Evolutionary conservation across 2,329 filamentous ascomycete species (phyloP).

Genomic region (Aspergillus proliferans): DNA sequence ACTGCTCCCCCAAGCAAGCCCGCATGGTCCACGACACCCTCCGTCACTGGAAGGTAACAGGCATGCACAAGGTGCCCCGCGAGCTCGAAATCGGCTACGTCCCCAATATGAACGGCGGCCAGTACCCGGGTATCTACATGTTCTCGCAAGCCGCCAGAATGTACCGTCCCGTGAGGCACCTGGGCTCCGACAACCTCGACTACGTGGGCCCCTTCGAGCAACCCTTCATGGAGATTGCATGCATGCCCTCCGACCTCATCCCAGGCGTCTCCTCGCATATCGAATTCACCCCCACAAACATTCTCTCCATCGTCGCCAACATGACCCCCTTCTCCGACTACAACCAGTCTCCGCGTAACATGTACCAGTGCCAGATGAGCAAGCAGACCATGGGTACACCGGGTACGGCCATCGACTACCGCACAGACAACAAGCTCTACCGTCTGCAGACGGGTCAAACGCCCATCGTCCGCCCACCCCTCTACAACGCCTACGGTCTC

Average conservation of each 20-base stretch:
- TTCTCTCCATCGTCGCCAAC: constrained; percentile 93
- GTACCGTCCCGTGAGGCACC: constrained; percentile 86
- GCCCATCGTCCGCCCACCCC: constrained; percentile 80
- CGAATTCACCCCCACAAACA: constrained; percentile 90
- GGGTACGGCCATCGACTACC: constrained; percentile 72
- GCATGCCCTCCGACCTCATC: constrained; percentile 76
- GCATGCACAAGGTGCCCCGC: constrained; percentile 68
- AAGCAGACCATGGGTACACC: constrained; percentile 99
- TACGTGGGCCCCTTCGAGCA: constrained; percentile 91
- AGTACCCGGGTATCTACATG: constrained; percentile 94
- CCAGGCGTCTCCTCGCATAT: constrained; percentile 90
- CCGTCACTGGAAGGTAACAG: constrained; percentile 92
- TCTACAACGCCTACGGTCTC: constrained; percentile 93
- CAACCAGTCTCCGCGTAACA: constrained; percentile 97
- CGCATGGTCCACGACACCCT: constrained; percentile 77
- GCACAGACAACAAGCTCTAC: constrained; percentile 97
- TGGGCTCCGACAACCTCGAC: constrained; percentile 78
- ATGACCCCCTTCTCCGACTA: constrained; percentile 99
- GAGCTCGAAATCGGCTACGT: constrained; percentile 90
- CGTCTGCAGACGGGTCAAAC: constrained; percentile 92
- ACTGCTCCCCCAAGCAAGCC: constrained; percentile 79
- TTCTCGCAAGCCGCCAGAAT: constrained; percentile 79
- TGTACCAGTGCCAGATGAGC: constrained; percentile 99
- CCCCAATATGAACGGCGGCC: constrained; percentile 80
- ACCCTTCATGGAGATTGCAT: constrained; percentile 96